A percentile compares a stretch with the other conserved stretches of the same genome.
Conservation (phyloP, 768 basidiomycete species). For the Naganishia vishniacii region DNA sequence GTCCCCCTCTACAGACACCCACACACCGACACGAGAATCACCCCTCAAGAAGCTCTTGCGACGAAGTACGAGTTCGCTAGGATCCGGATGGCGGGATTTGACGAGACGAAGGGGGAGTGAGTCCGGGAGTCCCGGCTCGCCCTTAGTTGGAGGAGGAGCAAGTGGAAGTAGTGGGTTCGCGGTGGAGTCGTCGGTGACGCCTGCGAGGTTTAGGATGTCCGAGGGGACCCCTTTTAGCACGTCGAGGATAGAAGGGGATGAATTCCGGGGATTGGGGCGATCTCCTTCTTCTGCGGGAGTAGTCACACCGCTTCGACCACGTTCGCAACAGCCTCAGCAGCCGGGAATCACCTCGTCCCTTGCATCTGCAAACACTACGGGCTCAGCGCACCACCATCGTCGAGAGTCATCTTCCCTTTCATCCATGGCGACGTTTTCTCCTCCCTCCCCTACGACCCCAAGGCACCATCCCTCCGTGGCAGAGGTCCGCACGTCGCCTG, state of each 20-base stretch:
- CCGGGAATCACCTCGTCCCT: no score
- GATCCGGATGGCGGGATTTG: not conserved
- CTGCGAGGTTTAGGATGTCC: not conserved
- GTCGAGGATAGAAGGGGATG: not conserved
- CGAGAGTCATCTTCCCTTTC: not conserved
- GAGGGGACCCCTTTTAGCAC: not conserved
- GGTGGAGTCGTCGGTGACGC: no score
- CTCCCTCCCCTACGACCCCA: not conserved
- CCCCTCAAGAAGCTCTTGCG: not conserved
- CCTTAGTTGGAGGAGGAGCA: not conserved
- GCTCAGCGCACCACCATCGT: not conserved
- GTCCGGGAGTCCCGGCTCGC: not conserved
- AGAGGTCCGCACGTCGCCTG: not conserved
- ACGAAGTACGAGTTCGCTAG: not conserved
- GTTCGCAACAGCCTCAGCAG: no score
- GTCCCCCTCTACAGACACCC: not conserved
- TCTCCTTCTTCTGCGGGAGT: not conserved
- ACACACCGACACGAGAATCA: not conserved
- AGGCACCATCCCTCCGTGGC: not conserved
- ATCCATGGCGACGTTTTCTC: not conserved
- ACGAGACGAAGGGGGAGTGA: not conserved
- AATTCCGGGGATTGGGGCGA: not conserved
- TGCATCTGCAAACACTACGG: not conserved
- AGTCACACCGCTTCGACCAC: not conserved
- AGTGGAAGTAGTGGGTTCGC: not conserved